Evolutionary conservation across 1,139 yeast species (phyloP).

Genomic region (Taiozyma sp.): DNA sequence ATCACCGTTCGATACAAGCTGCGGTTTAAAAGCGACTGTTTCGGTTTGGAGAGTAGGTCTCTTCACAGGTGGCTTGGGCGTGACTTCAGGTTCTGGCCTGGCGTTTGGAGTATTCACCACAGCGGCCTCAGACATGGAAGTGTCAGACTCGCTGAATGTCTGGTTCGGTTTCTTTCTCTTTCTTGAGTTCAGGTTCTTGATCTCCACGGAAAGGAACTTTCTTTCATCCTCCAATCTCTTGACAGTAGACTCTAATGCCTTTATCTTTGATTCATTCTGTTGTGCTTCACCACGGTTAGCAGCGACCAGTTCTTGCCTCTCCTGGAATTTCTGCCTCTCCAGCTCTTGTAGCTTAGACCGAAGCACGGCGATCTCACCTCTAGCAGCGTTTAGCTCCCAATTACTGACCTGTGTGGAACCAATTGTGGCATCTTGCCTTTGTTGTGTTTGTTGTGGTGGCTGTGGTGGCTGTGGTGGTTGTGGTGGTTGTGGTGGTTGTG

Average conservation of each 20-base stretch:
- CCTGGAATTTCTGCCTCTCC: constrained; percentile 28
- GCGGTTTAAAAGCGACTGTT: constrained; percentile 3
- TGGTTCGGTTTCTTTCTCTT: constrained; percentile 13
- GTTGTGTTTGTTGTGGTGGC: background rate
- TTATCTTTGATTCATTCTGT: constrained; percentile 39
- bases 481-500: background rate
- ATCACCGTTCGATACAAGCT: constrained; percentile 22
- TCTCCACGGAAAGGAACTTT: constrained; percentile 50
- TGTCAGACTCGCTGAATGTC: background rate
- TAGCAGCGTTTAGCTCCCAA: constrained; percentile 42
- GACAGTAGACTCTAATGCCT: constrained; percentile 38
- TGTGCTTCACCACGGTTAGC: constrained; percentile 22
- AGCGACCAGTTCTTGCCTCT: constrained; percentile 9
- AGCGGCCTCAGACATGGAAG: background rate
- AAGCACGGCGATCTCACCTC: constrained; percentile 76
- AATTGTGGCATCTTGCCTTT: background rate
- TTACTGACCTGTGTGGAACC: background rate
- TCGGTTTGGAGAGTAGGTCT: background rate
- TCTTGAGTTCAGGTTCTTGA: constrained; percentile 25
- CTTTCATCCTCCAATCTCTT: constrained; percentile 66
- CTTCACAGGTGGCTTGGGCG: background rate
- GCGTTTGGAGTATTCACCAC: background rate
- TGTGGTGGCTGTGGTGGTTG: background rate
- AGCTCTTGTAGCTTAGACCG: constrained; percentile 56
- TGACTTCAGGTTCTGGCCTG: background rate